Evolutionary conservation across 2,329 filamentous ascomycete genomes (phyloP).

Genomic region (Penicillium janthinellum): DNA sequence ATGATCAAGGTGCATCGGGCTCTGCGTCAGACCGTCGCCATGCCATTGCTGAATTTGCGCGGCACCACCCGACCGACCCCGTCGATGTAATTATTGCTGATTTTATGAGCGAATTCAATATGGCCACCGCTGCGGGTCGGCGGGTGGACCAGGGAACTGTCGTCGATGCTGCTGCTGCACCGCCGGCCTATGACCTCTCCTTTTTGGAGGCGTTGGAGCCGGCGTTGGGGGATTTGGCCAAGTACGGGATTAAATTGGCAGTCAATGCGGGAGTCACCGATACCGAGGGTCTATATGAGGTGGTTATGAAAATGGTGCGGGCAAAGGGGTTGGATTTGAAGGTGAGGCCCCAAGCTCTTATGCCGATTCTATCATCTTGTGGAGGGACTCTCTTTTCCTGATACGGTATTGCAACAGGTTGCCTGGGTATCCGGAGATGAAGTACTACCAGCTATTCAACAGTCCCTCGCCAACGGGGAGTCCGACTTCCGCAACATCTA

Average conservation of each 20-base stretch:
- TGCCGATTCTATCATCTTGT: neutral
- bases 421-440: constrained; percentile 54
- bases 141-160: constrained; percentile 37
- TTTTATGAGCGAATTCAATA: constrained; percentile 56
- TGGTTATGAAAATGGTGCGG: constrained; percentile 41
- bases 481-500: constrained; percentile 45
- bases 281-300: constrained; percentile 44
- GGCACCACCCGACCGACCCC: constrained; percentile 42
- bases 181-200: constrained; percentile 54
- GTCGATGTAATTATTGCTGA: constrained; percentile 52
- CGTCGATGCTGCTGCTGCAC: constrained; percentile 10
- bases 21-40: constrained; percentile 50
- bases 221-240: constrained; percentile 43
- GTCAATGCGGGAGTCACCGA: constrained; percentile 50
- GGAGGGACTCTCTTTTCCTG: neutral
- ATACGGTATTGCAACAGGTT: constrained; percentile 25
- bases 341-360: constrained; percentile 10
- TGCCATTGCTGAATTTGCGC: constrained; percentile 48
- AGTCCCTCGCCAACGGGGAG: constrained; percentile 33
- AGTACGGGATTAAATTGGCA: constrained; percentile 46
- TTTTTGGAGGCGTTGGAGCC: constrained; percentile 54
- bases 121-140: constrained; percentile 48
- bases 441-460: constrained; percentile 39
- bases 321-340: constrained; percentile 47
- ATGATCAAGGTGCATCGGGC: constrained; percentile 43